phyloP scores from a whole-genome alignment of 345 rosid genomes.

The Geranium rotundifolium region DNA sequence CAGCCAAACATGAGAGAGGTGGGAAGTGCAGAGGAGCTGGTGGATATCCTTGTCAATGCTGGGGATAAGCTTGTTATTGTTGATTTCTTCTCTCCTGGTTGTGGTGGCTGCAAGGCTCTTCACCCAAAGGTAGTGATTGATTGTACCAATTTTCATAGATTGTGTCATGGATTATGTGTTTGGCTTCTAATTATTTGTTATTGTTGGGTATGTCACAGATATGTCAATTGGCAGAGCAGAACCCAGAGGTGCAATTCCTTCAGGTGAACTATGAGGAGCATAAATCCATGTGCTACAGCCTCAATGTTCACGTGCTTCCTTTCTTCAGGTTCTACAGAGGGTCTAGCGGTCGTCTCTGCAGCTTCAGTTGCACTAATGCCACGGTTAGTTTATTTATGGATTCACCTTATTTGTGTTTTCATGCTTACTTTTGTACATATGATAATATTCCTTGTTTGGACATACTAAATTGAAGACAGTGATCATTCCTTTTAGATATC shows the following conservation, averaged over 20 bases:
- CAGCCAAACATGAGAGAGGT: constrained; percentile 80
- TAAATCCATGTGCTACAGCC: constrained; percentile 91
- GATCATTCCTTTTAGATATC: no score
- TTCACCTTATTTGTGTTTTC: not conserved
- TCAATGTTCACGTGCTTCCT: constrained; percentile 82
- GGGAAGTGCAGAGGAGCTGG: constrained; percentile 76
- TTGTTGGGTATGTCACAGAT: constrained; percentile 24
- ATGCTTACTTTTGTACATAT: no score
- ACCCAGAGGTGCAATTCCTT: constrained; percentile 70
- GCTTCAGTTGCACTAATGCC: constrained; percentile 96
- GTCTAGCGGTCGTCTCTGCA: constrained; percentile 79
- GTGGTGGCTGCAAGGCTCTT: constrained; percentile 94
- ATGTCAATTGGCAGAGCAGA: constrained; percentile 76
- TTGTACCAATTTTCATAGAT: not conserved
- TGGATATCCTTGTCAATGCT: constrained; percentile 47
- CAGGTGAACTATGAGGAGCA: constrained; percentile 88
- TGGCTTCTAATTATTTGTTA: not conserved
- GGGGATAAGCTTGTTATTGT: constrained; percentile 81
- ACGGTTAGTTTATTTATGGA: constrained; percentile 44
- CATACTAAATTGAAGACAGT: no score
- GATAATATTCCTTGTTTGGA: no score
- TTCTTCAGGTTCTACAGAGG: constrained; percentile 86
- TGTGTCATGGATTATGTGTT: not conserved
- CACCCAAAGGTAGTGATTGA: constrained; percentile 67
- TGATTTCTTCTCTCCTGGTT: constrained; percentile 94